Base-by-base conservation (phyloP, 208 protist genomes). In the Wallacemonas sp. region DNA sequence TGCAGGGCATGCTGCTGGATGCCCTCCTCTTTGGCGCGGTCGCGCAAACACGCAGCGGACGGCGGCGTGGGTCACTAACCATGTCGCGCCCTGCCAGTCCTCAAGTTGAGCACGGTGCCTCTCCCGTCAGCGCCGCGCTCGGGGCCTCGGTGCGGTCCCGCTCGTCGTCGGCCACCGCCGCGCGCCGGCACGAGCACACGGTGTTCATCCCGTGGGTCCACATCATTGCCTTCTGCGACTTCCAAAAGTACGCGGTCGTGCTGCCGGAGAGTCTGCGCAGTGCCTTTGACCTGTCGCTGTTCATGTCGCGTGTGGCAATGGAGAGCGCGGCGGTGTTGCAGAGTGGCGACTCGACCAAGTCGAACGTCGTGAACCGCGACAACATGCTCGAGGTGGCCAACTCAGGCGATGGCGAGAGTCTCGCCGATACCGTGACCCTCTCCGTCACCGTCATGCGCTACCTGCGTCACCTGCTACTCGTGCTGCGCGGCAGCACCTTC, bases 281-380 rank as follows among this genome's bases (percentile, higher is more conserved):
- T 9, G 78, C 72, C 17, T 96, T 96, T 63, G 74, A 84, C 1
- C 80, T 96, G n/a, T 96, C 90, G 30, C 87, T 80, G 2, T 94
- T 85, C 69, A 81, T 96, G 70, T 96, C 90, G 1, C 66, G 56
- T 0, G 61, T 87, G 21, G 70, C 86, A n/a, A 90, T 91, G 71
- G 87, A 96, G 33, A 90, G 86, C 41, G 78, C 85, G 14, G 83
- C 81, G 55, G 82, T 96, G 56, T 76, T 96, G 68, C 90, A 93
- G 72, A 83, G 64, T 2, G 72, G 66, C 55, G 83, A 78, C 47
- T 41, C 61, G 34, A 61, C 61, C 19, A 73, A 61, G 4, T 94
- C 87, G 0, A 94, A 79, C 46, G 81, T 96, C 29, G 79, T 96
- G 21, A 88, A 93, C 69, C 88, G 85, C 63, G 68, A 68, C 3